Evolutionary conservation across 2,329 filamentous ascomycete species (phyloP).

Genomic region (Alternaria infectoria): DNA sequence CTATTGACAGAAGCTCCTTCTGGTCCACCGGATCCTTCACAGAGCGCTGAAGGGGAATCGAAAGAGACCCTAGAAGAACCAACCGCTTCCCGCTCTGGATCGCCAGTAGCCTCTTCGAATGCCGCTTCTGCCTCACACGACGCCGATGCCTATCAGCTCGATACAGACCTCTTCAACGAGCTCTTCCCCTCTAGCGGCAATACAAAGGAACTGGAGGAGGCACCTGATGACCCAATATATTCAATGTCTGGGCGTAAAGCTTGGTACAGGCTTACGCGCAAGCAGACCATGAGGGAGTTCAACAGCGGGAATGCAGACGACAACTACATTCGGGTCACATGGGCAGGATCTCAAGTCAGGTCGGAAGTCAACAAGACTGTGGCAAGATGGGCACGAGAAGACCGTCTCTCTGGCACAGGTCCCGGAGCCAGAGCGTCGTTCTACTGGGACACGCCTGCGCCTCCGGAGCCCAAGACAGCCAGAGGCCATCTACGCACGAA

Average conservation of each 20-base stretch:
- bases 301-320: constrained; percentile 43
- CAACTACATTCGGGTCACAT: constrained; percentile 48
- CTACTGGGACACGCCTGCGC: constrained; percentile 45
- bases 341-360: constrained; percentile 42
- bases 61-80: neutral
- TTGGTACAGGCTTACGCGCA: constrained; percentile 50
- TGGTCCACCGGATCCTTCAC: neutral
- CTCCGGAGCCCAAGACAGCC: constrained; percentile 19
- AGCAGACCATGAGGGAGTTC: constrained; percentile 48
- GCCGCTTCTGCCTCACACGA: neutral
- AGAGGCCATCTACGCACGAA: constrained; percentile 31
- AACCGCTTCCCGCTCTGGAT: neutral
- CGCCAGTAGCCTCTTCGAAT: neutral
- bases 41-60: neutral
- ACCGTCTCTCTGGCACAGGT: constrained; percentile 46
- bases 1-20: constrained; percentile 1
- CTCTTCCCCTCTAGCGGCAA: constrained; percentile 31
- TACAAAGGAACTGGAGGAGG: constrained; percentile 14
- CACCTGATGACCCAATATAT: constrained; percentile 40
- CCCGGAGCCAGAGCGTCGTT: constrained; percentile 44
- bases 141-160: constrained; percentile 3
- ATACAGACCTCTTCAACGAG: constrained; percentile 30
- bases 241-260: constrained; percentile 46
- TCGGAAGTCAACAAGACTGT: constrained; percentile 46
- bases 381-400: constrained; percentile 45